A percentile compares a stretch with the other conserved stretches of the same genome.
These are phyloP conservation scores for Calonectria pauciramosa DNA, from an alignment of 2,329 filamentous ascomycete genomes.

Conservation along the genomic window DNA sequence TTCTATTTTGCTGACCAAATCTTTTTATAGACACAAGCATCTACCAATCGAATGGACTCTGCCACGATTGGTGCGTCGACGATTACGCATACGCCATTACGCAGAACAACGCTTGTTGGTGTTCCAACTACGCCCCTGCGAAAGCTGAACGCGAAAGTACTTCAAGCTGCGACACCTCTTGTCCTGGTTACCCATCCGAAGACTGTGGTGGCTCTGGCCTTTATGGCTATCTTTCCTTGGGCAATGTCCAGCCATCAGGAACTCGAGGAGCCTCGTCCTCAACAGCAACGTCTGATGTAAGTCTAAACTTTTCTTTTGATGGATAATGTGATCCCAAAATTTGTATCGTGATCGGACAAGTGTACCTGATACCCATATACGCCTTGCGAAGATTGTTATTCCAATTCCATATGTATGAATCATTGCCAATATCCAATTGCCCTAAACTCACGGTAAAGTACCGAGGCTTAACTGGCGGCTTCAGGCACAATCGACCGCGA, in stretches of 20 bases:
- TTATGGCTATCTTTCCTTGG: conserved; percentile 76
- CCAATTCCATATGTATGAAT: conserved; percentile 23
- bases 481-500: conserved; percentile 46
- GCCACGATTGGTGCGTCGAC: conserved; percentile 69
- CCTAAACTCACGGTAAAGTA: conserved; percentile 40
- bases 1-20: not conserved
- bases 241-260: conserved; percentile 65
- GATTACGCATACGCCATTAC: conserved; percentile 78
- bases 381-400: conserved; percentile 20
- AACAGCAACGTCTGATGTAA: conserved; percentile 45
- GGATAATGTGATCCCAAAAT: conserved; percentile 34
- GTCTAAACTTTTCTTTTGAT: conserved; percentile 37
- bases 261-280: conserved; percentile 56
- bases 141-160: conserved; percentile 55
- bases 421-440: conserved; percentile 20
- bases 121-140: conserved; percentile 76
- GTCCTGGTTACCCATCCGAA: conserved; percentile 78
- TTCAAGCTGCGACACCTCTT: conserved; percentile 67
- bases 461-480: conserved; percentile 46
- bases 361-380: conserved; percentile 36
- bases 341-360: conserved; percentile 40
- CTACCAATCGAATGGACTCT: conserved; percentile 79
- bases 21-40: conserved; percentile 62
- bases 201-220: conserved; percentile 73
- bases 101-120: conserved; percentile 78